These are phyloP conservation scores for Eucalyptus camaldulensis DNA, from an alignment of 345 rosid genomes.

Conservation along the genomic window DNA sequence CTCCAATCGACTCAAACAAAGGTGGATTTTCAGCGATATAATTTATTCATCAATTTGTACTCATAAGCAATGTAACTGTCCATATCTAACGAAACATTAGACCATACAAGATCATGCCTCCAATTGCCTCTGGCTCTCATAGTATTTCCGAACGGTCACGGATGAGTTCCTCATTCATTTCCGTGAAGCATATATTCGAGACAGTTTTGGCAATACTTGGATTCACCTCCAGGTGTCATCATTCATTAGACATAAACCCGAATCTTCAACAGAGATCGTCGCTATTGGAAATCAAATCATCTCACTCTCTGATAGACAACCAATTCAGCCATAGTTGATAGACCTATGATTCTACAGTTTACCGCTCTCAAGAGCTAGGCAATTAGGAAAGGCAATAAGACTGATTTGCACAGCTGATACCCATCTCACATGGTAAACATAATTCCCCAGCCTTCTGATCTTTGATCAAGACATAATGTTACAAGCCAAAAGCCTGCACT, in stretches of 20 bases:
- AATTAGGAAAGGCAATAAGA: neutral
- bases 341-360: neutral
- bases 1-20: neutral
- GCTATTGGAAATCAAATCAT: neutral
- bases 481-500: neutral
- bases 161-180: neutral
- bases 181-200: neutral
- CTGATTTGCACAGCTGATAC: neutral
- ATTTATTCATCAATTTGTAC: neutral
- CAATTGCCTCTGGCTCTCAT: neutral
- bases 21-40: neutral
- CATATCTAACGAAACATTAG: neutral
- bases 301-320: neutral
- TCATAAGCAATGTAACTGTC: neutral
- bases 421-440: neutral
- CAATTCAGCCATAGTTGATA: neutral
- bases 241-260: neutral
- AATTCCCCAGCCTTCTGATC: neutral
- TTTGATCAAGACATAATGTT: neutral
- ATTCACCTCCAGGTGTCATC: neutral
- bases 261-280: neutral
- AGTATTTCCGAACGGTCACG: neutral
- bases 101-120: neutral
- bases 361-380: neutral
- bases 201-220: neutral